Percentiles rank a stretch among this genome's conserved stretches.
Conservation (phyloP, 2,329 filamentous ascomycete genomes). For the Macroventuria anomochaeta region DNA sequence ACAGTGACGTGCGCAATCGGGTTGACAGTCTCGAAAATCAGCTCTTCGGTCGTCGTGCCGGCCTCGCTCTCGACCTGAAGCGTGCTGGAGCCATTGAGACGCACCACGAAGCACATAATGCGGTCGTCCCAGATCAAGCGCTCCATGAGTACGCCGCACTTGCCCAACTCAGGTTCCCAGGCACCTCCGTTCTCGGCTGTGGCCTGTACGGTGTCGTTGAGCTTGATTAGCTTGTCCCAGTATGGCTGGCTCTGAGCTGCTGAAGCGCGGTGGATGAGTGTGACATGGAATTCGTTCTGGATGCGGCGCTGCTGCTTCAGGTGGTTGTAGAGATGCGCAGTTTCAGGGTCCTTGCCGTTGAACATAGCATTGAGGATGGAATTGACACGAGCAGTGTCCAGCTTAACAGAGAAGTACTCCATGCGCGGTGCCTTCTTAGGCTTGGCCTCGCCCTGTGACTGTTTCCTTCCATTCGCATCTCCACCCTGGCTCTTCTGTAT, state of each 20-base stretch:
- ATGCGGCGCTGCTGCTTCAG: slow-evolving; percentile 76
- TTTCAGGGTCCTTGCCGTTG: slow-evolving; percentile 59
- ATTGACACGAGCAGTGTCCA: slow-evolving; percentile 60
- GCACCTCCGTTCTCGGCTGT: slow-evolving; percentile 48
- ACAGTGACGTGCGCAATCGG: slow-evolving; percentile 85
- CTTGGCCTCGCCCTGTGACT: slow-evolving; percentile 45
- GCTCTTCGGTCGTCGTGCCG: slow-evolving; percentile 54
- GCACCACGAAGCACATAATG: slow-evolving; percentile 89
- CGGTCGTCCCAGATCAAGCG: slow-evolving; percentile 81
- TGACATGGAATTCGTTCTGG: slow-evolving; percentile 90
- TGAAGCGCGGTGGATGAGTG: slow-evolving; percentile 80
- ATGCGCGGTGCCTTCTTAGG: slow-evolving; percentile 59
- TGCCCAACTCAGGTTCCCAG: slow-evolving; percentile 63
- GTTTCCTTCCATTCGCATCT: slow-evolving; percentile 15
- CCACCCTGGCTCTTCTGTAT: slow-evolving; percentile 37
- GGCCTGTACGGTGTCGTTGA: slow-evolving; percentile 55
- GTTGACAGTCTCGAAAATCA: slow-evolving; percentile 70
- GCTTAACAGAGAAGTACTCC: slow-evolving; percentile 69
- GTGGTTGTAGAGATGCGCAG: slow-evolving; percentile 74
- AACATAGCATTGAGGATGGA: slow-evolving; percentile 75
- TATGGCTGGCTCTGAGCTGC: slow-evolving; percentile 67
- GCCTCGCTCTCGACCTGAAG: slow-evolving; percentile 27
- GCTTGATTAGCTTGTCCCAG: slow-evolving; percentile 75
- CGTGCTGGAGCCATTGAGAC: slow-evolving; percentile 51
- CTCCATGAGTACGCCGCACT: slow-evolving; percentile 68